phyloP scores from a whole-genome alignment of 257 asterid species.

The Ehretia macrophylla region DNA sequence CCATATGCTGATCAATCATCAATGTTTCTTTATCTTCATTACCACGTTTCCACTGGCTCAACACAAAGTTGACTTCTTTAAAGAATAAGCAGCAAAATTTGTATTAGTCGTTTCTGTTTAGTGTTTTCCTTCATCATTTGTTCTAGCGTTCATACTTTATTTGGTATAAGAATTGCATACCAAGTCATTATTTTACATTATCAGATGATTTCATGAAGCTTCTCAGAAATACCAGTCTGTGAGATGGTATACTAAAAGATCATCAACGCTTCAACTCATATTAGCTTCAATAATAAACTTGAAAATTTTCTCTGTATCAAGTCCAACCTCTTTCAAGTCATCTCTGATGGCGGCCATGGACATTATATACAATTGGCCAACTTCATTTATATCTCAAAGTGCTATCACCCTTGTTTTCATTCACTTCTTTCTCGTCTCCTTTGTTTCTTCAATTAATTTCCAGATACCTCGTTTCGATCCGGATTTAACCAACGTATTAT shows the following conservation, averaged over 20 bases:
- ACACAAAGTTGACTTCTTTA: too few relatives aligned
- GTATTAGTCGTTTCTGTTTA: too few relatives aligned
- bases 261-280: background rate
- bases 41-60: too few relatives aligned
- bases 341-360: background rate
- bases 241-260: too few relatives aligned
- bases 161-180: too few relatives aligned
- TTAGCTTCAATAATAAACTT: background rate
- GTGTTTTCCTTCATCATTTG: too few relatives aligned
- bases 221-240: background rate
- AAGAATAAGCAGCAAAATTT: too few relatives aligned
- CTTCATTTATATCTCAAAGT: background rate
- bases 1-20: too few relatives aligned
- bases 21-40: too few relatives aligned
- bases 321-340: background rate
- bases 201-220: background rate
- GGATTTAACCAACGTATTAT: conserved; percentile 12
- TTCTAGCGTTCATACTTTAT: too few relatives aligned
- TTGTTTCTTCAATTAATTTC: conserved; percentile 15
- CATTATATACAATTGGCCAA: background rate
- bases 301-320: background rate
- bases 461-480: conserved; percentile 18
- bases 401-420: background rate
- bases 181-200: too few relatives aligned
- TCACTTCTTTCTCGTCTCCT: conserved; percentile 3